Evolutionary conservation across 768 basidiomycete genomes (phyloP).

Genomic region (Mrakia gelida): DNA sequence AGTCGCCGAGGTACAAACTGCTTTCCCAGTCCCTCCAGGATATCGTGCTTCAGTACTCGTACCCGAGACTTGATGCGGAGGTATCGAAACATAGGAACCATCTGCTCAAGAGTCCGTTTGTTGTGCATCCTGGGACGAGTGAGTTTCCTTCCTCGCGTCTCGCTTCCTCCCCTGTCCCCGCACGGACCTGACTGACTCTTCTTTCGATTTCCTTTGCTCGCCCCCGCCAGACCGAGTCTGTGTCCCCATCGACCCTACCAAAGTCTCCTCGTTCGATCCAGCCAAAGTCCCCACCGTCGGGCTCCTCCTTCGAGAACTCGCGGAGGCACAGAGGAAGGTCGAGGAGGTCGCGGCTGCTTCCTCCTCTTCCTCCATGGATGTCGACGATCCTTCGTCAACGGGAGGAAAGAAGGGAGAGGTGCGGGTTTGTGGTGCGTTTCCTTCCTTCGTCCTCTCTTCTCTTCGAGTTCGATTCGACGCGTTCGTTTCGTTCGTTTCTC

Average conservation of each 20-base stretch:
- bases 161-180: background rate
- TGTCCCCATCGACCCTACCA: constrained; percentile 76
- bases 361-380: background rate
- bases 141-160: constrained; percentile 28
- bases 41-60: constrained; percentile 86
- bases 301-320: constrained; percentile 75
- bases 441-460: background rate
- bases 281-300: constrained; percentile 77
- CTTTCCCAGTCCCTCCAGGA: constrained; percentile 63
- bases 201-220: too few species aligned
- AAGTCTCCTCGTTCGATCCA: constrained; percentile 78
- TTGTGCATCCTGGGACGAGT: constrained; percentile 86
- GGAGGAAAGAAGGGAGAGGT: background rate
- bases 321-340: constrained; percentile 43
- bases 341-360: background rate
- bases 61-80: constrained; percentile 92
- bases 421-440: constrained; percentile 16
- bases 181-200: background rate
- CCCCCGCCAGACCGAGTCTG: constrained; percentile 67
- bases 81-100: constrained; percentile 97
- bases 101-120: constrained; percentile 95
- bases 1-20: background rate
- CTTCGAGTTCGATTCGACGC: background rate
- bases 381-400: background rate
- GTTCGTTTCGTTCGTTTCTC: background rate